Percentiles rank a stretch among this genome's conserved stretches.
phyloP scores from a whole-genome alignment of 306 rosid genomes.

The Cyamopsis tetragonoloba region DNA sequence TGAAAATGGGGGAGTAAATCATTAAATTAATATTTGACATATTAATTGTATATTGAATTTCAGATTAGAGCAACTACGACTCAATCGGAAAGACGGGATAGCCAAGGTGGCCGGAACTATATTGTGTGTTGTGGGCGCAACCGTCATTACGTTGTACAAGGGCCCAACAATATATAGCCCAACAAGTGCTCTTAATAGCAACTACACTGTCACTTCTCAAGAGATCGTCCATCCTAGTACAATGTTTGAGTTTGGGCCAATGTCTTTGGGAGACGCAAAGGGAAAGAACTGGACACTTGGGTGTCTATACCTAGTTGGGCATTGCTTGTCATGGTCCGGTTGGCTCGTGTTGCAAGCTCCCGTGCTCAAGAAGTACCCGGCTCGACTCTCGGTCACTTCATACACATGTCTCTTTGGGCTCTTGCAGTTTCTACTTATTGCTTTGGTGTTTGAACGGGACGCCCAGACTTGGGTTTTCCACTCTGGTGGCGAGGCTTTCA shows the following conservation, averaged over 20 bases:
- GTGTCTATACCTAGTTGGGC: slow-evolving; percentile 77
- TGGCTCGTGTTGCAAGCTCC: slow-evolving; percentile 97
- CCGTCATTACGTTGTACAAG: slow-evolving; percentile 85
- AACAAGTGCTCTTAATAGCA: slow-evolving; percentile 29
- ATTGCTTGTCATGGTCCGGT: slow-evolving; percentile 91
- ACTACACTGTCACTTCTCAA: neutral
- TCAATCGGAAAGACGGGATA: slow-evolving; percentile 82
- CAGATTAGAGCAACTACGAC: slow-evolving; percentile 74
- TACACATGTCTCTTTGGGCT: slow-evolving; percentile 90
- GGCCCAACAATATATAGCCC: slow-evolving; percentile 92
- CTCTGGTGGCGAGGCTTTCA: slow-evolving; percentile 77
- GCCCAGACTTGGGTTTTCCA: slow-evolving; percentile 86
- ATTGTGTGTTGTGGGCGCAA: slow-evolving; percentile 85
- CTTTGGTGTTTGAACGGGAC: slow-evolving; percentile 60
- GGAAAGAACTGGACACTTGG: slow-evolving; percentile 95
- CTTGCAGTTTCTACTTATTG: slow-evolving; percentile 73
- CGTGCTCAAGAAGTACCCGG: slow-evolving; percentile 89
- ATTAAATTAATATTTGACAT: neutral
- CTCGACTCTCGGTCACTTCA: slow-evolving; percentile 93
- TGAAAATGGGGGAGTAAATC: too few relatives aligned
- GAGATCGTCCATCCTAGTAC: too few relatives aligned
- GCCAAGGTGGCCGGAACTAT: slow-evolving; percentile 67
- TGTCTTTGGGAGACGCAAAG: slow-evolving; percentile 59
- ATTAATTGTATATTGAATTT: neutral
- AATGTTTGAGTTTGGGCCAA: slow-evolving; percentile 25